A percentile compares a stretch with the other conserved stretches of the same genome.
phyloP scores from a whole-genome alignment of 2,329 filamentous ascomycete genomes.

The Chrysoporthe puriensis region DNA sequence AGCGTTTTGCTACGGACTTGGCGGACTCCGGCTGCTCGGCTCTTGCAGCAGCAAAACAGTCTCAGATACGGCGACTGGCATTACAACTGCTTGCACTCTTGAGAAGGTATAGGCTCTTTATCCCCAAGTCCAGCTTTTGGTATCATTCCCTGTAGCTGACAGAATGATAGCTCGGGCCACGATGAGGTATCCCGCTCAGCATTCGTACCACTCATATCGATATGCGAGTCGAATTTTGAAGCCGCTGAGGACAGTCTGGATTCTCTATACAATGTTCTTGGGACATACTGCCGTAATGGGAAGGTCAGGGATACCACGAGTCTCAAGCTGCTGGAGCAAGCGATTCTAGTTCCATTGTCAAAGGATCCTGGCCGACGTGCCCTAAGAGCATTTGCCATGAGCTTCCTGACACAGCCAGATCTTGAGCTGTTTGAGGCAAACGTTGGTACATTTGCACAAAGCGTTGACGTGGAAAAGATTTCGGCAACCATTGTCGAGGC shows the following conservation, averaged over 20 bases:
- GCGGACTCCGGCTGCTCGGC: conserved; percentile 39
- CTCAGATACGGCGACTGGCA: conserved; percentile 42
- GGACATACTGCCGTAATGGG: conserved; percentile 24
- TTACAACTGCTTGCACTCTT: conserved; percentile 43
- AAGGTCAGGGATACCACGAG: conserved; percentile 14
- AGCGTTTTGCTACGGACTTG: conserved; percentile 50
- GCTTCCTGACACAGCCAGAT: conserved; percentile 43
- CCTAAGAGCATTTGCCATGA: conserved; percentile 43
- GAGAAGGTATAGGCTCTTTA: conserved; percentile 31
- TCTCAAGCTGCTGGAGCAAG: conserved; percentile 26
- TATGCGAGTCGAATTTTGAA: conserved; percentile 21
- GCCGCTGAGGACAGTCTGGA: conserved; percentile 30
- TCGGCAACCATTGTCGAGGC: conserved; percentile 46
- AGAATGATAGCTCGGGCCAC: conserved; percentile 7
- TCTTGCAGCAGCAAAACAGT: conserved; percentile 38
- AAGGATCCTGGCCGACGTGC: conserved; percentile 30
- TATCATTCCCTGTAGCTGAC: conserved; percentile 1
- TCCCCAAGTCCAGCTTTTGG: neutral
- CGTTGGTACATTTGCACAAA: conserved; percentile 40
- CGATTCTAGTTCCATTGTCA: conserved; percentile 30
- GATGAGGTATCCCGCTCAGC: conserved; percentile 20
- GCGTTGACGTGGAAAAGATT: conserved; percentile 46
- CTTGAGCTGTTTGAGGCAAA: conserved; percentile 48
- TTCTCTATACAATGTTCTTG: conserved; percentile 31
- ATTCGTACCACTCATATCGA: conserved; percentile 28